These are phyloP conservation scores for Rhodotorula paludigena DNA, from an alignment of 768 basidiomycete species.

Conservation along the genomic window DNA sequence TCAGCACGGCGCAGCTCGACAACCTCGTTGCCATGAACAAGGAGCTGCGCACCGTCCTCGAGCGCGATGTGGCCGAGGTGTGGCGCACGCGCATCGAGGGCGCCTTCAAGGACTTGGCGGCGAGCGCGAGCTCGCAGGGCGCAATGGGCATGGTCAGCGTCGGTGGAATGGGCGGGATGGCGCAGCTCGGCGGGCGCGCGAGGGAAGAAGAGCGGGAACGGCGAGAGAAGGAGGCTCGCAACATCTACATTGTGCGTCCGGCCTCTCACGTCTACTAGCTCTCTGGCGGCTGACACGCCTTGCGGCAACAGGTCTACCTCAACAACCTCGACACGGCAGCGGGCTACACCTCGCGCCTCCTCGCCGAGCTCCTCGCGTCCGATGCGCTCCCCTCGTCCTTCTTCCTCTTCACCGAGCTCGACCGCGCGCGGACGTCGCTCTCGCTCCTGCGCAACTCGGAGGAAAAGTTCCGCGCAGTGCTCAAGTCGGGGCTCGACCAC, in stretches of 20 bases:
- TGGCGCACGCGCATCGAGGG: constrained; percentile 83
- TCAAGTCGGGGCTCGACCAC: constrained; percentile 83
- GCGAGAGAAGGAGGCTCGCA: constrained; percentile 69
- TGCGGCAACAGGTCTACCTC: constrained; percentile 61
- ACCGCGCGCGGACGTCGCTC: constrained; percentile 25
- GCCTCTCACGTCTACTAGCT: background rate
- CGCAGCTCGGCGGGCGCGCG: constrained; percentile 44
- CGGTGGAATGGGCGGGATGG: constrained; percentile 8
- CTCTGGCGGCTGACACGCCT: background rate
- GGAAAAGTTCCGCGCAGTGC: constrained; percentile 62
- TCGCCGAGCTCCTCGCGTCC: constrained; percentile 59
- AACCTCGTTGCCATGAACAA: constrained; percentile 63
- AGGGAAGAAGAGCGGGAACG: constrained; percentile 61
- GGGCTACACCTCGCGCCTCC: constrained; percentile 77
- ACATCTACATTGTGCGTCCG: constrained; percentile 70
- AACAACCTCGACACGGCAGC: constrained; percentile 93
- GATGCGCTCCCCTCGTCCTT: constrained; percentile 53
- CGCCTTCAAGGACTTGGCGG: constrained; percentile 55
- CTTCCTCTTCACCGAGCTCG: constrained; percentile 35
- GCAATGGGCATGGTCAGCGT: constrained; percentile 48
- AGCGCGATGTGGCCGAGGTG: constrained; percentile 72
- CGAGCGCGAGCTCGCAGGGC: background rate
- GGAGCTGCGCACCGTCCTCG: constrained; percentile 54
- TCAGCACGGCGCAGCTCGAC: constrained; percentile 61
- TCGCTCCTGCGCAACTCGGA: constrained; percentile 26